A percentile compares a stretch with the other conserved stretches of the same genome.
Conservation (phyloP, 306 rosid genomes). For the Pyrus communis region DNA sequence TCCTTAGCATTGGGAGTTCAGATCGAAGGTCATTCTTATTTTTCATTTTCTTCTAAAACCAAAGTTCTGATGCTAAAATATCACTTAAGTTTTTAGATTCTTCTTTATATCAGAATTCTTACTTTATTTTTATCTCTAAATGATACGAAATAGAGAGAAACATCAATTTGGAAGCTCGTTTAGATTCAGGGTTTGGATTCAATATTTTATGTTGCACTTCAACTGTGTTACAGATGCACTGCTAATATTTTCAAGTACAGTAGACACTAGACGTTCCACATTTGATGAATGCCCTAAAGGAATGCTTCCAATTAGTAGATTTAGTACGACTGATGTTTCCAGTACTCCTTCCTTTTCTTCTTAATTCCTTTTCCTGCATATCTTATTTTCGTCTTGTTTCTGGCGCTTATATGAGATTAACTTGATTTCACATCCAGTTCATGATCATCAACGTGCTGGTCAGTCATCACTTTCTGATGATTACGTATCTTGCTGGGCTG, state of each 20-base stretch:
- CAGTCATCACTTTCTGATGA: conserved; percentile 3
- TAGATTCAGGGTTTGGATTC: too few relatives aligned
- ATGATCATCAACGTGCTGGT: not conserved
- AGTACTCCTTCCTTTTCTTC: not conserved
- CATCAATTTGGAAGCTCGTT: too few relatives aligned
- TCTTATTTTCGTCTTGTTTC: too few relatives aligned
- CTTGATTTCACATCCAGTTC: not conserved
- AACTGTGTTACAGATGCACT: not conserved
- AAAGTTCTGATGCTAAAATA: not conserved
- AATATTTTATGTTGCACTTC: not conserved
- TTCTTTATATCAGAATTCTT: not conserved
- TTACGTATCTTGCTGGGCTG: conserved; percentile 10
- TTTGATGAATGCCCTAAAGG: too few relatives aligned
- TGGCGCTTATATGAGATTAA: not conserved
- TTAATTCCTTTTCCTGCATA: not conserved
- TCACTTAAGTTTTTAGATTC: not conserved
- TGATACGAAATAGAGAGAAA: not conserved
- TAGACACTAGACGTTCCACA: too few relatives aligned
- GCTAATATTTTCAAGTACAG: not conserved
- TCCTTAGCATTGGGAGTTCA: not conserved
- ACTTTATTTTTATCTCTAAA: not conserved
- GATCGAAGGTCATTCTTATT: not conserved
- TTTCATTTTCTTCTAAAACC: not conserved
- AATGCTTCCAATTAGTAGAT: too few relatives aligned
- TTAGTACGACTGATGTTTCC: not conserved